Conservation (phyloP, 1,284 basidiomycete genomes). For the Cryptococcus sp. region DNA sequence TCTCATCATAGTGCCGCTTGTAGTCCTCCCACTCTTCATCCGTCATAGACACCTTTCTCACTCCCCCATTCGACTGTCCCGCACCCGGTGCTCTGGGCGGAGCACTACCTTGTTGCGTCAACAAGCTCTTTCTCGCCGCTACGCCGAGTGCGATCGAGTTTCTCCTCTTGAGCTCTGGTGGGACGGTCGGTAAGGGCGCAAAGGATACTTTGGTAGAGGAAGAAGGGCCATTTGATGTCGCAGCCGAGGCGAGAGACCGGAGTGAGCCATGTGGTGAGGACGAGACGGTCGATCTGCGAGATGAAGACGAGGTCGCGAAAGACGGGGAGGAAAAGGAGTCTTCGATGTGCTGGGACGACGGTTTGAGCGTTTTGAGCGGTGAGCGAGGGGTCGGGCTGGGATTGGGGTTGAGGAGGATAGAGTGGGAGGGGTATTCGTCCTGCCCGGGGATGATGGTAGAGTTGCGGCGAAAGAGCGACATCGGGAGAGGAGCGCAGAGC, state of each 20-base stretch:
- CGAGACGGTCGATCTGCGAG: too few relatives aligned
- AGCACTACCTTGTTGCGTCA: constrained; percentile 27
- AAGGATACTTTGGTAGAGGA: constrained; percentile 23
- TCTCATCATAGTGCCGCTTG: constrained; percentile 28
- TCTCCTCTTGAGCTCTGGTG: constrained; percentile 37
- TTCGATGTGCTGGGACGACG: constrained; percentile 3
- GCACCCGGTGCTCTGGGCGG: background rate
- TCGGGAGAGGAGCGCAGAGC: background rate
- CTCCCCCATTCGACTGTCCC: constrained; percentile 1
- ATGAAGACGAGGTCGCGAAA: background rate
- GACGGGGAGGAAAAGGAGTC: background rate
- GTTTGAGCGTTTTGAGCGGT: too few relatives aligned
- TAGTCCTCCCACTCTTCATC: constrained; percentile 44
- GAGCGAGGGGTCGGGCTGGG: too few relatives aligned
- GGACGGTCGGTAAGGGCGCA: constrained; percentile 31
- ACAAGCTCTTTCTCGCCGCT: constrained; percentile 35
- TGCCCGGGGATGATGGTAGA: background rate
- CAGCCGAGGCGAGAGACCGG: too few relatives aligned
- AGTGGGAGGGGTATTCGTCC: background rate
- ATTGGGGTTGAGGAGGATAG: background rate
- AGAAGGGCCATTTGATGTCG: too few relatives aligned
- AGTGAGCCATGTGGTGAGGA: too few relatives aligned
- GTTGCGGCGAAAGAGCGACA: constrained; percentile 1
- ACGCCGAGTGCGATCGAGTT: constrained; percentile 44
- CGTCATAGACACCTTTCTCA: constrained; percentile 34